phyloP scores from a whole-genome alignment of 805 yeast species.

The Myxozyma kluyveri region DNA sequence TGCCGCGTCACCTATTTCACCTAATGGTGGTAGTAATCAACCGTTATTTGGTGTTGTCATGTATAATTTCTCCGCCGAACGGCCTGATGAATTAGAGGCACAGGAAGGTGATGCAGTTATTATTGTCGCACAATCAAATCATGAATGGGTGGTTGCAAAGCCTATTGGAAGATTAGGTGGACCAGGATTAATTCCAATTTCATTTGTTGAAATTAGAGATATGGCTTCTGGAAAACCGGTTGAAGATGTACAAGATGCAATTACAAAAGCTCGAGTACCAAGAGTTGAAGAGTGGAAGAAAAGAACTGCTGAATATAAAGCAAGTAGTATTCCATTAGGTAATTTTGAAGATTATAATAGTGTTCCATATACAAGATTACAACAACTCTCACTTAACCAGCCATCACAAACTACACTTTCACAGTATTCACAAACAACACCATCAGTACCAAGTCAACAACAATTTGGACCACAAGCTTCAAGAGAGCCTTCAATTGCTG shows the following conservation, averaged over 20 bases:
- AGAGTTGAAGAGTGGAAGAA: constrained; percentile 95
- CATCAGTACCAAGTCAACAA: background rate
- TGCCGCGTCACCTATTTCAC: constrained; percentile 22
- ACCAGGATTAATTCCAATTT: constrained; percentile 92
- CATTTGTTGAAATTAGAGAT: constrained; percentile 83
- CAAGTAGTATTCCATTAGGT: constrained; percentile 76
- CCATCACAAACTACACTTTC: constrained; percentile 2
- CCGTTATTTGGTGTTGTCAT: constrained; percentile 80
- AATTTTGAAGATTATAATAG: constrained; percentile 44
- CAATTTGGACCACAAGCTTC: background rate
- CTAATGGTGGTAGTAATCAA: constrained; percentile 11
- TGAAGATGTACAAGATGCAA: constrained; percentile 55
- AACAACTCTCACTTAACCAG: constrained; percentile 18
- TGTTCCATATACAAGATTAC: constrained; percentile 16
- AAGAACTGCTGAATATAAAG: constrained; percentile 86
- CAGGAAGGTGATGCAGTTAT: constrained; percentile 83
- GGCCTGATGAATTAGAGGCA: constrained; percentile 80
- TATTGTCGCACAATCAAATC: constrained; percentile 92
- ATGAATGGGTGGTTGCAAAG: constrained; percentile 97
- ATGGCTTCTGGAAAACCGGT: constrained; percentile 61
- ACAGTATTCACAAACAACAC: constrained; percentile 3
- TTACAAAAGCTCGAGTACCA: constrained; percentile 70
- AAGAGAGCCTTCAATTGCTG: background rate
- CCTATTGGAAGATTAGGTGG: constrained; percentile 91
- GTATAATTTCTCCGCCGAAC: constrained; percentile 81